Percentiles rank a stretch among this genome's conserved stretches.
phyloP scores from a whole-genome alignment of 345 rosid genomes.

The Bretschneidera sinensis region DNA sequence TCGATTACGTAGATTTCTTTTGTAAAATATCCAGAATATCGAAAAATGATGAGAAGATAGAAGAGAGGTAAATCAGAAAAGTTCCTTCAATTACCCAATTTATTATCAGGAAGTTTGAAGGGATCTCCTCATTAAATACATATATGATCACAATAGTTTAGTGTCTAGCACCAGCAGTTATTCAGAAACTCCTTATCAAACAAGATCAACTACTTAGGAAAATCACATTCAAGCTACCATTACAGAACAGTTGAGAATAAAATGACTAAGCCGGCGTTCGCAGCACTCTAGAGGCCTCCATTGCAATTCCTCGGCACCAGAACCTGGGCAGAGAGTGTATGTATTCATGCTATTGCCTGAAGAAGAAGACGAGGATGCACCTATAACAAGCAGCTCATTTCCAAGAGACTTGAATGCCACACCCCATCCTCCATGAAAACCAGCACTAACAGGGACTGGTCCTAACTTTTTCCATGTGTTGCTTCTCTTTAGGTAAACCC shows the following conservation, averaged over 20 bases:
- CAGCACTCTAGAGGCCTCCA: constrained; percentile 63
- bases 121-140: constrained; percentile 1
- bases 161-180: constrained; percentile 13
- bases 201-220: constrained; percentile 9
- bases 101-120: constrained; percentile 4
- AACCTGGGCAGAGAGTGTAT: constrained; percentile 59
- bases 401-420: constrained; percentile 92
- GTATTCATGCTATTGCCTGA: constrained; percentile 53
- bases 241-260: constrained; percentile 73
- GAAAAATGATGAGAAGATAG: not conserved
- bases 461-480: constrained; percentile 77
- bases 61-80: constrained; percentile 2
- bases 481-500: constrained; percentile 47
- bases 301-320: constrained; percentile 30
- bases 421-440: constrained; percentile 75
- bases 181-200: not conserved
- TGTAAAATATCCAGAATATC: too few species aligned
- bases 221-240: constrained; percentile 51
- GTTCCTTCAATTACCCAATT: constrained; percentile 4
- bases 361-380: constrained; percentile 39
- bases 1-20: too few species aligned
- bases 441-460: constrained; percentile 69
- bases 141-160: not conserved
- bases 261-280: constrained; percentile 54
- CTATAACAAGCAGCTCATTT: constrained; percentile 71